Evolutionary conservation across 2,329 filamentous ascomycete species (phyloP), one percentile per base, ranked within the genome.

Genomic region (Colletotrichum lentis): DNA sequence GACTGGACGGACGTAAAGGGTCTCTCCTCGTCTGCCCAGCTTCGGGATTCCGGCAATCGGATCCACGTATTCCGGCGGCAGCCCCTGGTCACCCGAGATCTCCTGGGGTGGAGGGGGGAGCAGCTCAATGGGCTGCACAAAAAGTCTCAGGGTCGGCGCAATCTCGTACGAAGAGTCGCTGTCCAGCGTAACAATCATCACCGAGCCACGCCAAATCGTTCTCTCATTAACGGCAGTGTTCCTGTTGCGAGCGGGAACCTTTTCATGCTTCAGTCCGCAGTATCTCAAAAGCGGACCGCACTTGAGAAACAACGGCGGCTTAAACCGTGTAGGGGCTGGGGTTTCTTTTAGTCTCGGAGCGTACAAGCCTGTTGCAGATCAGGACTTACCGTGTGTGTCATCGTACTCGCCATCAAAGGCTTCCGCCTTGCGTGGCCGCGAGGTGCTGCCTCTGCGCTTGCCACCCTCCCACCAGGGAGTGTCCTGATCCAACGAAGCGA

Each of bases 161-260:
- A 93, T 89, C 52, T 90, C 87, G 75, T 97, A 97, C 0, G 91
- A 91, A 2, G 95, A 98, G 47, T 91, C 87, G 2, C 88, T 85
- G 75, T 99, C 95, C 60, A 89, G 86, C 0, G 96, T 98, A 24
- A 99, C 94, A 73, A 99, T 97, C 93, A 99, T 94, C 65, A 98
- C 86, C 69, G 89, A 96, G 5, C 96, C 96, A 77, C 94, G 88
- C 96, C 96, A 99, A 22, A 95, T 89, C 73, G 97, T 93, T 59
- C 88, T 86, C 50, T 93, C 89, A 0, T 75, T 62, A 14, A 75
- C 64, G 1, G 74, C 71, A 71, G 75, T 77, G 72, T 76, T 77
- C 61, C 77, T 78, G 64, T 75, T 77, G 39, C 80, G 76, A 35
- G 77, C 75, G 0, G 81, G 74, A 55, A 80, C 74, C 73, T 83